Evolutionary conservation across 805 yeast genomes (phyloP).

Genomic region (Starmerella sp.): DNA sequence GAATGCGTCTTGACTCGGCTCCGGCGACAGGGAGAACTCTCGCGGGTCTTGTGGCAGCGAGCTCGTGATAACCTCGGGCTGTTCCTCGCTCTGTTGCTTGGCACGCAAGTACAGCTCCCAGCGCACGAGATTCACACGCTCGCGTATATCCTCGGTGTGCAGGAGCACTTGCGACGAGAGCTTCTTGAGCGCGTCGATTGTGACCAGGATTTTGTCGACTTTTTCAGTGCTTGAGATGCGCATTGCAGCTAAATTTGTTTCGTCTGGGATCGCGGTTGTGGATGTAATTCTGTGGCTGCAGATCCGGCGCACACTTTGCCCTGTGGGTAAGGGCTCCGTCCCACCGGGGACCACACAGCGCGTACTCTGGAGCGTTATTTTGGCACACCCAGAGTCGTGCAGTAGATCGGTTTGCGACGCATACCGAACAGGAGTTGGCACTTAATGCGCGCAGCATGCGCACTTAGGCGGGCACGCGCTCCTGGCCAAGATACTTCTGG

Average conservation of each 20-base stretch:
- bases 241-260: not conserved
- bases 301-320: not conserved
- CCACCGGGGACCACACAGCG: not conserved
- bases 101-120: not conserved
- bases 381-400: no score
- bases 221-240: not conserved
- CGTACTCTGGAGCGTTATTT: no score
- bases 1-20: not conserved
- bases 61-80: not conserved
- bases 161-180: not conserved
- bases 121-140: not conserved
- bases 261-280: not conserved
- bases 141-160: not conserved
- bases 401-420: no score
- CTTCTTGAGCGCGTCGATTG: not conserved
- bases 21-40: not conserved
- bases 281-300: not conserved
- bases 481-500: constrained; percentile 30
- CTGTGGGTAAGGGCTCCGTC: not conserved
- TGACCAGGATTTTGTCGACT: not conserved
- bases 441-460: no score
- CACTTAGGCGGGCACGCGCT: constrained; percentile 23
- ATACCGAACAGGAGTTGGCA: no score
- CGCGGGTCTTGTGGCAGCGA: not conserved
- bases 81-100: not conserved